phyloP scores from a whole-genome alignment of 208 protist genomes.

The Blastocrithidia nonstop region DNA sequence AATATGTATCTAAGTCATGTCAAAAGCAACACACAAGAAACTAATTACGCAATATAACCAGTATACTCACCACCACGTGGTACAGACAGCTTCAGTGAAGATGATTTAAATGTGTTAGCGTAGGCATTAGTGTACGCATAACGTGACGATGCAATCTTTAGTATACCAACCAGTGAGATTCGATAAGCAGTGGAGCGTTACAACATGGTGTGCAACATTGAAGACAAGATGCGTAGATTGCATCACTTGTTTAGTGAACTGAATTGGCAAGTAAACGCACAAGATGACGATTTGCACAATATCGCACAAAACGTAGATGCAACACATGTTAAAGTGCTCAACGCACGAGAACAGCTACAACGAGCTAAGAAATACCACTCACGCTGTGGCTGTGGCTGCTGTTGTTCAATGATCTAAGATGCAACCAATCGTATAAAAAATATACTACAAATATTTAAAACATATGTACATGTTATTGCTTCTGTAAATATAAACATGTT shows the following conservation, averaged over 20 bases:
- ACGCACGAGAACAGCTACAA: background rate
- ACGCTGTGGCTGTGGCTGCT: conserved; percentile 1
- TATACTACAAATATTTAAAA: no score
- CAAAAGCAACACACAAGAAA: background rate
- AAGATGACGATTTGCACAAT: background rate
- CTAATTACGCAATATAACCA: no score
- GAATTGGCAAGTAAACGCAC: background rate
- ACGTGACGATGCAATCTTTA: background rate
- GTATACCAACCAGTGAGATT: background rate
- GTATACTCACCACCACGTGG: no score
- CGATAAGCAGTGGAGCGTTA: background rate
- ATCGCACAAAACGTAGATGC: background rate
- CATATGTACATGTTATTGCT: no score
- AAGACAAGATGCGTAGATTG: background rate
- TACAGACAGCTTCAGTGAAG: background rate
- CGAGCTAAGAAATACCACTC: background rate
- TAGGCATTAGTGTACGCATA: background rate
- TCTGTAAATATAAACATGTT: no score
- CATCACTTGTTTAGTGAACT: background rate
- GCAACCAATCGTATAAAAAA: no score
- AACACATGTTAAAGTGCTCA: background rate
- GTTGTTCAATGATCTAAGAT: background rate
- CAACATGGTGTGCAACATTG: background rate
- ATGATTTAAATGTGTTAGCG: background rate
- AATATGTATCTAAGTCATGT: background rate